Conservation (phyloP, 495 filamentous ascomycete species). For the Lasiosphaeria miniovina region DNA sequence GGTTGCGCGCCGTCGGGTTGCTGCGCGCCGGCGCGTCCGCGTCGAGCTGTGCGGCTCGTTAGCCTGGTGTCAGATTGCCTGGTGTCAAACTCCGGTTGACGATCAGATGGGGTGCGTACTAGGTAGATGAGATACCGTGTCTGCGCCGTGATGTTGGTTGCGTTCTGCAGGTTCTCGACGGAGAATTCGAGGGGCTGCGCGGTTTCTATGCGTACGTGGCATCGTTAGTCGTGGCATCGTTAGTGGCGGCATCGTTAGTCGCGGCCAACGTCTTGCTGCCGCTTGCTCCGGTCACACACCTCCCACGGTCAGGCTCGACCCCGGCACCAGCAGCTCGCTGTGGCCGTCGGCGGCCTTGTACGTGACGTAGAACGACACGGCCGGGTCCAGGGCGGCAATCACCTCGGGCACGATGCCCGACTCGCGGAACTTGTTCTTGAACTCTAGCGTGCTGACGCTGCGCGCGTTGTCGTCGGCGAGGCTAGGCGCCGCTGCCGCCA, state of each 20-base stretch:
- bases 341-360: constrained; percentile 20
- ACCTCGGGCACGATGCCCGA: constrained; percentile 30
- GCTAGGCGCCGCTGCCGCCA: constrained; percentile 5
- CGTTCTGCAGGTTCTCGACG: constrained; percentile 29
- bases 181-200: constrained; percentile 23
- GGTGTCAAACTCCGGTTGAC: too few species aligned
- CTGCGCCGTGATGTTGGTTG: constrained; percentile 19
- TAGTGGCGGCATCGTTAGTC: too few species aligned
- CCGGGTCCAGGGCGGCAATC: constrained; percentile 26
- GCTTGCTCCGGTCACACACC: constrained; percentile 3
- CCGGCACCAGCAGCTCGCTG: constrained; percentile 19
- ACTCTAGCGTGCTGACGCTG: constrained; percentile 22
- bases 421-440: constrained; percentile 22
- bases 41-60: constrained; percentile 16
- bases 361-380: constrained; percentile 26
- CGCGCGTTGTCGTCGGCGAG: constrained; percentile 19
- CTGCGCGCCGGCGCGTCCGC: constrained; percentile 23
- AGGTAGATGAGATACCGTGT: constrained; percentile 27
- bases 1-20: constrained; percentile 23
- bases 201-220: constrained; percentile 1
- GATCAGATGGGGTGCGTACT: constrained; percentile 8
- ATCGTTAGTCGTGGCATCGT: too few species aligned
- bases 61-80: not conserved
- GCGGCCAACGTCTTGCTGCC: too few species aligned
- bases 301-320: constrained; percentile 14